Base-by-base conservation (phyloP, 345 rosid genomes). In the Aurinia saxatilis region DNA sequence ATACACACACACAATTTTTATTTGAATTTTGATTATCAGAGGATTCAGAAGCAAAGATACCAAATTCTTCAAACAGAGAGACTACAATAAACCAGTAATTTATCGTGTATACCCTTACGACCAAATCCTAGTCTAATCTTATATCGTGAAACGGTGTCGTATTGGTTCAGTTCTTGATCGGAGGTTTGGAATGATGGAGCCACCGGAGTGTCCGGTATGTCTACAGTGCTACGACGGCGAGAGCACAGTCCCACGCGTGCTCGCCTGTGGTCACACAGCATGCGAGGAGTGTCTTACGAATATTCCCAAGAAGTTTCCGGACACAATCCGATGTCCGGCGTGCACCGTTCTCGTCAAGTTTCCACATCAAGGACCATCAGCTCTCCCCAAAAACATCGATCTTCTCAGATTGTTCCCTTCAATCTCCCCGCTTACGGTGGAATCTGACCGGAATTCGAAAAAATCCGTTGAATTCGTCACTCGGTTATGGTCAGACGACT, bases 201-300 rank as follows among this genome's bases (percentile, higher is more conserved):
- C 66, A 42, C 92, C 96, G 16, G 98, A 88, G 67, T 91, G 96
- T 48, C 98, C 98, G 30, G 95, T 88, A 16, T 91, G 98, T 63
- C 78, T 91, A 13, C 84, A 84, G 29, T 36, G 74, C 23, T 91
- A 84, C 79, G 83, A 83, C 78, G 75, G 84, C 53, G 78, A 60
- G 7, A 45, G 23, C 68, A 59, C 91, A 3, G 73, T 86, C 21
- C 95, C 98, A 0, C 95, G 96, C 29, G 95, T 91, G 27, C 95
- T 91, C 34, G 6, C 82, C 4, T 91, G 95, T 62, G 96, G 98
- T 2, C 98, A 91, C 72, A 68, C 88, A 13, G 73, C 78, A 52
- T 91, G 98, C 80, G 86, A 91, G 78, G 50, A 77, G 17, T 91
- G 98, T 52, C 77, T 91, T n/a, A 50, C 39, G 4, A 79, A 57